Conservation (phyloP, 2,329 filamentous ascomycete genomes). For the Microdochium nivale region DNA sequence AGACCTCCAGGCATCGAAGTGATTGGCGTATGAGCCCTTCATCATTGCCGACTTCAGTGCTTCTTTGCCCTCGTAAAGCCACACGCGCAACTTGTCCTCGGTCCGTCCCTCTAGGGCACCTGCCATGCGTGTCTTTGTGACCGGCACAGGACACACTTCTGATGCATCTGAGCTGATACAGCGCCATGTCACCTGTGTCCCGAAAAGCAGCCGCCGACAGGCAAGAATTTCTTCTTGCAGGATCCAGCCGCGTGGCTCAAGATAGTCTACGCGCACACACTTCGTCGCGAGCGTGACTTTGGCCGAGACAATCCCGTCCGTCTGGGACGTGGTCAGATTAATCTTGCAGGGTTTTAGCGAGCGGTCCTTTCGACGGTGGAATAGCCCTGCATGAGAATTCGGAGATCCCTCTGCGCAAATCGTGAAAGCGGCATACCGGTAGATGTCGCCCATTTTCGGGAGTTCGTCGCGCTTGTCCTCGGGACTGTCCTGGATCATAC, state of each 20-base stretch:
- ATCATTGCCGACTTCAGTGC: constrained; percentile 2
- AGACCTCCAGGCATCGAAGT: constrained; percentile 7
- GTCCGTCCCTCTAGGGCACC: neutral
- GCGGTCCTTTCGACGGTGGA: constrained; percentile 4
- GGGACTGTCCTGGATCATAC: constrained; percentile 1
- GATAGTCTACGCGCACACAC: constrained; percentile 5
- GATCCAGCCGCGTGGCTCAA: constrained; percentile 11
- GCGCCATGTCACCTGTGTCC: constrained; percentile 10
- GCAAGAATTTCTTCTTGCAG: constrained; percentile 14
- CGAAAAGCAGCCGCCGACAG: constrained; percentile 9
- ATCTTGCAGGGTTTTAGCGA: constrained; percentile 5
- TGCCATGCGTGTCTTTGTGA: neutral
- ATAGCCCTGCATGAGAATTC: constrained; percentile 8
- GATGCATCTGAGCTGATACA: constrained; percentile 6
- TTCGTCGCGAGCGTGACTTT: constrained; percentile 4
- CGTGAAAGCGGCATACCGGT: constrained; percentile 8
- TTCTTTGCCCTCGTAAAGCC: constrained; percentile 5
- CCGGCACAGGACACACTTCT: constrained; percentile 8
- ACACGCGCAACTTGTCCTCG: constrained; percentile 5
- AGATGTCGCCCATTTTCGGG: constrained; percentile 6
- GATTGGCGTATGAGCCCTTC: neutral
- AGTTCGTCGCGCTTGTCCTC: neutral
- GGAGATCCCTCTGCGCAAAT: constrained; percentile 9
- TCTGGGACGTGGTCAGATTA: neutral
- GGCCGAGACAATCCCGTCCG: neutral